Base-by-base conservation (phyloP, 2,329 filamentous ascomycete species). In the Fusarium anguioides region DNA sequence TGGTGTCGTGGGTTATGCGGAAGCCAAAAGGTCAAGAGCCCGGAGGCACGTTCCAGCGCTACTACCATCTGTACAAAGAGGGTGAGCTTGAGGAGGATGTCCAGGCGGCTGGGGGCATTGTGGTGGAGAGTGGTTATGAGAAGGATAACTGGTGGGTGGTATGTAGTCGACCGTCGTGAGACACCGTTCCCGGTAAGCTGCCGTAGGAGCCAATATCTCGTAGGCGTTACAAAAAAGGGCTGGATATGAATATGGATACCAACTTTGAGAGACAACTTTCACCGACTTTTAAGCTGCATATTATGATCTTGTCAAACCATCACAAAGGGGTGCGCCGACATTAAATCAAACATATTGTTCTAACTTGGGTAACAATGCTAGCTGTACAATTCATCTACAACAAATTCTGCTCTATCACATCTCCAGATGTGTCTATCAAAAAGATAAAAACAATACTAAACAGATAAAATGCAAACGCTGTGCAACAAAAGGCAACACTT, bases 131-230 rank as follows among this genome's bases (percentile, higher is more conserved):
- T 60, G 96, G 96, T 31, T 99, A 98, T 79, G 96, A 99, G 76
- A 94, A 90, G 81, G 96, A 98, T 76, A 99, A 99, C 80, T 98
- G 96, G 96, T 99, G 95, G 95, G 93, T 89, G 52, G 89, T 97
- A 75, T 81, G 78, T 68, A 76, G 73, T 50, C 72, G 72, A 48
- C 66, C 67, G 57, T 56, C 63, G 56, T 73, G 59, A 74, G 60
- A 57, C 55, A 39, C 37, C 52, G 29, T 40, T 39, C 23, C 37
- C 42, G 49, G 58, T 57, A 48, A 62, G 57, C 50, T 49, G 44
- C 36, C 21, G 44, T 15, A 48, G 33, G 31, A n/a, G 26, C 20
- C 31, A 51, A 59, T 17, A 57, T 27, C 21, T 66, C 33, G 46
- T 67, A 49, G 58, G 63, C 51, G 47, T 67, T 48, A 42, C 45